Evolutionary conservation across 345 rosid genomes (phyloP).

Genomic region (Dovyalis caffra): DNA sequence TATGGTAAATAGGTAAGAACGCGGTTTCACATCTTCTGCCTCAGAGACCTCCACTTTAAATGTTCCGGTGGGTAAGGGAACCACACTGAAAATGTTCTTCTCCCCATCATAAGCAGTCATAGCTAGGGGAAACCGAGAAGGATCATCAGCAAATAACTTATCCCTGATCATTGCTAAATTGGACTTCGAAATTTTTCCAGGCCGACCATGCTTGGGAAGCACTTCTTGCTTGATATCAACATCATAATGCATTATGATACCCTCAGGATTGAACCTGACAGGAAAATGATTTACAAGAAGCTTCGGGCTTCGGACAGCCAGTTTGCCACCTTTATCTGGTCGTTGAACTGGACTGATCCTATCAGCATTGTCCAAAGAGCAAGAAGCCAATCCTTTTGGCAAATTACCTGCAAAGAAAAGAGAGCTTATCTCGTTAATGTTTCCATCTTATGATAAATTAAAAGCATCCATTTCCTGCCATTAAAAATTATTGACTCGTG

Average conservation of each 20-base stretch:
- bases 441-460: neutral
- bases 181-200: constrained; percentile 43
- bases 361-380: neutral
- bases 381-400: constrained; percentile 18
- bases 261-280: constrained; percentile 48
- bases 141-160: constrained; percentile 50
- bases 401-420: constrained; percentile 10
- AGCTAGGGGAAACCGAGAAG: constrained; percentile 41
- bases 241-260: constrained; percentile 59
- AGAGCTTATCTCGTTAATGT: neutral
- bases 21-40: constrained; percentile 42
- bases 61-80: constrained; percentile 47
- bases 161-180: constrained; percentile 47
- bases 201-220: constrained; percentile 27
- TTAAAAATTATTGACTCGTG: neutral
- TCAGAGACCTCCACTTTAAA: constrained; percentile 40
- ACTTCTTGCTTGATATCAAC: constrained; percentile 49
- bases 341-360: constrained; percentile 42
- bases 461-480: neutral
- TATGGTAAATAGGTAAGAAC: constrained; percentile 38
- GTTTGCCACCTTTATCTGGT: constrained; percentile 66
- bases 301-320: constrained; percentile 30
- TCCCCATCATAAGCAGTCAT: constrained; percentile 85
- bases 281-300: constrained; percentile 68
- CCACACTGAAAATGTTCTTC: constrained; percentile 76